Conservation (phyloP, 345 rosid species). For the Toxicodendron radicans region DNA sequence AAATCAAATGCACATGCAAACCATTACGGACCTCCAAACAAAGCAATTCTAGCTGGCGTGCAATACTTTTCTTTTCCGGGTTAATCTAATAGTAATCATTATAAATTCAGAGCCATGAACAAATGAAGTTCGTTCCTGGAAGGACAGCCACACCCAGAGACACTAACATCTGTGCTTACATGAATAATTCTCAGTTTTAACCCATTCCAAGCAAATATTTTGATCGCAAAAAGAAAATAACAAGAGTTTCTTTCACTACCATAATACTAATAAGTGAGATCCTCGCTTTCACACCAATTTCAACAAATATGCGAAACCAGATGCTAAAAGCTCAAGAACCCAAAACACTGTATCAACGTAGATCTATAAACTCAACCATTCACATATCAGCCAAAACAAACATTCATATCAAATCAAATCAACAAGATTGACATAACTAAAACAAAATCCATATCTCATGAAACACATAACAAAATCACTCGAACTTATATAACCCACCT, state of each 20-base stretch:
- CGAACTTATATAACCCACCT: constrained; percentile 13
- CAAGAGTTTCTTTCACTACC: background rate
- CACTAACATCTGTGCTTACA: background rate
- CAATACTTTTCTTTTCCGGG: no score
- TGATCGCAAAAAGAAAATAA: background rate
- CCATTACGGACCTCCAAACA: background rate
- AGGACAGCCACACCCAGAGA: background rate
- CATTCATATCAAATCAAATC: constrained; percentile 15
- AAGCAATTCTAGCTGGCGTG: background rate
- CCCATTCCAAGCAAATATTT: background rate
- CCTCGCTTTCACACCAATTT: constrained; percentile 21
- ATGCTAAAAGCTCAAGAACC: constrained; percentile 21
- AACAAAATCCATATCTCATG: constrained; percentile 17
- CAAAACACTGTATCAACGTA: constrained; percentile 23
- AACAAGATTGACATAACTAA: constrained; percentile 15
- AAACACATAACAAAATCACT: constrained; percentile 4
- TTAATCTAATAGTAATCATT: background rate
- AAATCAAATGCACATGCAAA: background rate
- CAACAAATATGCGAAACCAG: constrained; percentile 7
- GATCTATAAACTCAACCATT: constrained; percentile 33
- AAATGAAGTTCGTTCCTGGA: background rate
- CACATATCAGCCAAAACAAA: constrained; percentile 19
- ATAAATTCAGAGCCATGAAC: background rate
- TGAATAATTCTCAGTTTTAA: constrained; percentile 1
- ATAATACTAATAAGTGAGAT: constrained; percentile 20